Evolutionary conservation across 257 asterid genomes (phyloP).

Genomic region (Ehretia macrophylla): DNA sequence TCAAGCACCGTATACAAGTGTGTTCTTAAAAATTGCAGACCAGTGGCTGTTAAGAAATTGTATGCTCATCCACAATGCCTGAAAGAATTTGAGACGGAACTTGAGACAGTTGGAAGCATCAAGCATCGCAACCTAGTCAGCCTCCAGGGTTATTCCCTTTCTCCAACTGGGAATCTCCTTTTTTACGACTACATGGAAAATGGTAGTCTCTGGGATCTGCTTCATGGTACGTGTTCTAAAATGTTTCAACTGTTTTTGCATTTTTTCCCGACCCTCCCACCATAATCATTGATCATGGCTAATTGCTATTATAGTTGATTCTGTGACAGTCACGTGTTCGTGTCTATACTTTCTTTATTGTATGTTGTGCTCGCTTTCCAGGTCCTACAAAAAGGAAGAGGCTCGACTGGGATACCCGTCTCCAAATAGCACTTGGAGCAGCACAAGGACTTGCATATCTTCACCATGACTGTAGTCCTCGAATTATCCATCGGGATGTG

Average conservation of each 20-base stretch:
- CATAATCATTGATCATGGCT: no score
- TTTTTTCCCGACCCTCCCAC: no score
- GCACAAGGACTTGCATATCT: conserved; percentile 91
- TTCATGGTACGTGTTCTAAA: conserved; percentile 55
- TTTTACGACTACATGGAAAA: conserved; percentile 96
- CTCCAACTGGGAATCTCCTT: conserved; percentile 72
- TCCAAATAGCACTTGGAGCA: conserved; percentile 67
- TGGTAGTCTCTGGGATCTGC: conserved; percentile 93
- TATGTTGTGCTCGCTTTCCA: conserved; percentile 11
- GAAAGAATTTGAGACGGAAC: conserved; percentile 88
- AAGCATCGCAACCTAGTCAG: conserved; percentile 91
- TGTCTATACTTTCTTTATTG: not conserved
- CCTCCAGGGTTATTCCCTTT: conserved; percentile 91
- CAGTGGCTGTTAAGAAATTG: conserved; percentile 86
- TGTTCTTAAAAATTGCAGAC: conserved; percentile 82
- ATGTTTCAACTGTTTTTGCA: not conserved
- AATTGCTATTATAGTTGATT: not conserved
- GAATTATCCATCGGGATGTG: conserved; percentile 84
- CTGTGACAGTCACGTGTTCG: not conserved
- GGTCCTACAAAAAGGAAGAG: conserved; percentile 68
- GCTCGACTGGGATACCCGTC: conserved; percentile 75
- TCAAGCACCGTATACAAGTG: conserved; percentile 95
- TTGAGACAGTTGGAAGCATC: conserved; percentile 84
- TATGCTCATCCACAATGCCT: conserved; percentile 76
- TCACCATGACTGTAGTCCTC: conserved; percentile 89